Conservation (phyloP, 2,329 filamentous ascomycete genomes). For the Cadophora luteo-olivacea region DNA sequence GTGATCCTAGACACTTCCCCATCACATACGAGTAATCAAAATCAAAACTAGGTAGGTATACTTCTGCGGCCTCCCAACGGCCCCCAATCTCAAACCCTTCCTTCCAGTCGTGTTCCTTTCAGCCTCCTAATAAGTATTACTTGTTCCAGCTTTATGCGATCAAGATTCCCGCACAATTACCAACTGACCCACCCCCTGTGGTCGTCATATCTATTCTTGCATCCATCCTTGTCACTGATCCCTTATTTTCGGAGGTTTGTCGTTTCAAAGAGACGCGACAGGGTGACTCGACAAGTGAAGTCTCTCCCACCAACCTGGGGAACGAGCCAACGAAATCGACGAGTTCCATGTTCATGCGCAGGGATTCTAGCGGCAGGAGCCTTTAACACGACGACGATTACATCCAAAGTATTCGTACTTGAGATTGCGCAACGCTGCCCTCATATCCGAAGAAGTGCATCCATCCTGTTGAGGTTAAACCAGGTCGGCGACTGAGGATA, state of each 20-base stretch:
- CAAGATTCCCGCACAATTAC: constrained; percentile 17
- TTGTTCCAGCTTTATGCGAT: constrained; percentile 20
- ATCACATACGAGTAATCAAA: constrained; percentile 9
- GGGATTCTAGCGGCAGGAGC: constrained; percentile 32
- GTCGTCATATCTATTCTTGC: constrained; percentile 33
- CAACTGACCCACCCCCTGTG: constrained; percentile 15
- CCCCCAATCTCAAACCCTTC: constrained; percentile 1
- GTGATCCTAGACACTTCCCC: background rate
- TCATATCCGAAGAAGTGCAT: constrained; percentile 25
- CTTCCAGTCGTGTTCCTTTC: constrained; percentile 16
- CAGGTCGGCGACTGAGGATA: constrained; percentile 19
- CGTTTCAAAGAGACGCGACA: constrained; percentile 41
- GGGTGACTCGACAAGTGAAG: constrained; percentile 16
- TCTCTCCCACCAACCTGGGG: constrained; percentile 4
- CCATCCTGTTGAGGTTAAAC: constrained; percentile 22
- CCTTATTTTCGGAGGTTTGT: constrained; percentile 39
- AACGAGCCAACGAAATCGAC: constrained; percentile 11
- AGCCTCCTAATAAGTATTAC: constrained; percentile 28
- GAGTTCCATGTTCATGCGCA: constrained; percentile 32
- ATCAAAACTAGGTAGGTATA: background rate
- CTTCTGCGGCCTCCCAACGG: background rate
- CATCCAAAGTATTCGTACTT: constrained; percentile 22
- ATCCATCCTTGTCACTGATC: constrained; percentile 33
- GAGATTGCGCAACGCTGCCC: constrained; percentile 22
- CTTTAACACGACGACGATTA: constrained; percentile 21